Evolutionary conservation across 345 rosid genomes (phyloP).

Genomic region (Melastoma malabathricum): DNA sequence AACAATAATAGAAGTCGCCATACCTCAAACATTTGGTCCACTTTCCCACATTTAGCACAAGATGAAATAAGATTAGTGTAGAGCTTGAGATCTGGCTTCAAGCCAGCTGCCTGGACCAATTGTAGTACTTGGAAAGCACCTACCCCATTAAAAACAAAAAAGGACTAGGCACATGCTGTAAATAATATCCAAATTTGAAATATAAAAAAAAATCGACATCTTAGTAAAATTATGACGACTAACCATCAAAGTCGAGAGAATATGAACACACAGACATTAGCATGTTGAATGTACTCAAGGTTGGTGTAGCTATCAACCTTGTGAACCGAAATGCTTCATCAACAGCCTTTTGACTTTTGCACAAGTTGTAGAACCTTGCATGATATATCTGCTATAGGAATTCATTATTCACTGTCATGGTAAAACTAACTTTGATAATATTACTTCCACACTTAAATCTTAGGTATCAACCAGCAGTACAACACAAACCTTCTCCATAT

Average conservation of each 20-base stretch:
- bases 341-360: constrained; percentile 57
- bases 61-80: constrained; percentile 88
- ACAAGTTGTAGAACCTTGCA: constrained; percentile 57
- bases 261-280: constrained; percentile 75
- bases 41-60: constrained; percentile 89
- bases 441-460: background rate
- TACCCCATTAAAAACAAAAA: constrained; percentile 16
- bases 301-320: constrained; percentile 68
- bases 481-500: constrained; percentile 64
- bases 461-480: constrained; percentile 6
- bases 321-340: constrained; percentile 80
- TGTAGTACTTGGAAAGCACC: constrained; percentile 68
- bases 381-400: constrained; percentile 55
- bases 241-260: constrained; percentile 71
- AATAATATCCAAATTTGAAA: background rate
- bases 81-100: constrained; percentile 76
- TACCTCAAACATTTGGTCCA: constrained; percentile 95
- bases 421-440: background rate
- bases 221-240: background rate
- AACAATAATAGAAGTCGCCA: constrained; percentile 13
- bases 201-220: background rate
- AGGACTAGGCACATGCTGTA: background rate
- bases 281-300: constrained; percentile 93
- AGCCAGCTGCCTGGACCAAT: constrained; percentile 54
- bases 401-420: constrained; percentile 4